Percentiles rank a stretch among this genome's conserved stretches.
Evolutionary conservation across 2,329 filamentous ascomycete species (phyloP).

Genomic region (Mariannaea elegans): DNA sequence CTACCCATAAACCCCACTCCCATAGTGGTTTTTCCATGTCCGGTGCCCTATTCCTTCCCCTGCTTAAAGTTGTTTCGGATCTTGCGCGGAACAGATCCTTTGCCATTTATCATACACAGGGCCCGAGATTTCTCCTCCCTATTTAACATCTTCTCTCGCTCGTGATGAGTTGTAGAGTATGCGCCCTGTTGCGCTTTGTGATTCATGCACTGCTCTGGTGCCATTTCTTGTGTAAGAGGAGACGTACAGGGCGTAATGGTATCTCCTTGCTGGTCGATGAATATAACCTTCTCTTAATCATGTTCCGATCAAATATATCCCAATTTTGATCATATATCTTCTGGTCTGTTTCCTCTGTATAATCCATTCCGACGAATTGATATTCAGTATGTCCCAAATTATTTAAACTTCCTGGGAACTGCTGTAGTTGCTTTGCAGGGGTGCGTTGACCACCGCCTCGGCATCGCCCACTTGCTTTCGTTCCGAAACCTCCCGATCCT

Average conservation of each 20-base stretch:
- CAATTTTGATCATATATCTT: not conserved
- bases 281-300: not conserved
- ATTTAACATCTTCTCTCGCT: not conserved
- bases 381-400: slow-evolving; percentile 24
- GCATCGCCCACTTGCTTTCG: slow-evolving; percentile 91
- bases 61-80: slow-evolving; percentile 2
- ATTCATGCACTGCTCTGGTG: slow-evolving; percentile 12
- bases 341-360: slow-evolving; percentile 22
- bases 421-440: slow-evolving; percentile 47
- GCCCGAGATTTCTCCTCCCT: slow-evolving; percentile 1
- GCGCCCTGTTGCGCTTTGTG: not conserved
- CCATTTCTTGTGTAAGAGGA: not conserved
- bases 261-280: not conserved
- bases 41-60: slow-evolving; percentile 5
- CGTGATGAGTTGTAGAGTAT: not conserved
- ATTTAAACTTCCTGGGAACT: slow-evolving; percentile 43
- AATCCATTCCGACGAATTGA: slow-evolving; percentile 13
- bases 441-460: slow-evolving; percentile 74
- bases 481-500: slow-evolving; percentile 79
- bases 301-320: not conserved
- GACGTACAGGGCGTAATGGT: slow-evolving; percentile 14
- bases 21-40: slow-evolving; percentile 28
- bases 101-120: slow-evolving; percentile 33
- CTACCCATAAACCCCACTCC: slow-evolving; percentile 40
- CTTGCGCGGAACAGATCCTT: slow-evolving; percentile 6